A percentile compares a stretch with the other conserved stretches of the same genome.
These are phyloP conservation scores for Solanum medicagineum DNA, from an alignment of 257 asterid genomes.

Conservation along the genomic window DNA sequence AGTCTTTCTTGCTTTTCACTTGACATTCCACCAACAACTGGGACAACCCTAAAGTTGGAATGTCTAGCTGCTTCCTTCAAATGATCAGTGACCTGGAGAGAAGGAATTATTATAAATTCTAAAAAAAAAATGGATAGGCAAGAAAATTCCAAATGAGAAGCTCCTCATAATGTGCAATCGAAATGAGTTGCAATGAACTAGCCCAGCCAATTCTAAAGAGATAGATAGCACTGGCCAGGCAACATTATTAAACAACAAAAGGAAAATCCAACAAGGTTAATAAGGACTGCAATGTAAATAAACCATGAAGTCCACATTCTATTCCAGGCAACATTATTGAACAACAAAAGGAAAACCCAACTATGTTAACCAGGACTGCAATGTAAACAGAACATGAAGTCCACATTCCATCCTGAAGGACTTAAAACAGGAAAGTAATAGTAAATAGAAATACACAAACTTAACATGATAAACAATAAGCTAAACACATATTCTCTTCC, in stretches of 20 bases:
- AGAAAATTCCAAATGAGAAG: background rate
- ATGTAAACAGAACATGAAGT: background rate
- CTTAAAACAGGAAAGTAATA: background rate
- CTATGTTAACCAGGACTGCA: background rate
- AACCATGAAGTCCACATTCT: background rate
- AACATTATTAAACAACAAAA: background rate
- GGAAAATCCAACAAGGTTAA: background rate
- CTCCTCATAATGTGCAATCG: background rate
- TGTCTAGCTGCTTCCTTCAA: conserved; percentile 57
- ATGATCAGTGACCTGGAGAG: conserved; percentile 79
- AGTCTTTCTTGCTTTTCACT: conserved; percentile 89
- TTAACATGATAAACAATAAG: background rate
- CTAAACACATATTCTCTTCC: background rate
- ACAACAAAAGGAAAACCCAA: background rate
- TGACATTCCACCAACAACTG: conserved; percentile 96
- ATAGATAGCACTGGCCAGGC: background rate
- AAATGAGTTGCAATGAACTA: background rate
- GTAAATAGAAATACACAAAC: background rate
- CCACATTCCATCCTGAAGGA: background rate
- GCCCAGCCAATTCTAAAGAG: background rate
- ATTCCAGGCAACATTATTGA: background rate
- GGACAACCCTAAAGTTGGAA: conserved; percentile 56
- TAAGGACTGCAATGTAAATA: background rate
- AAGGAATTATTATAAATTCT: background rate
- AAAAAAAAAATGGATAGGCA: background rate